These are phyloP conservation scores for Sporisorium scitamineum DNA, from an alignment of 1,284 basidiomycete species.

Conservation along the genomic window DNA sequence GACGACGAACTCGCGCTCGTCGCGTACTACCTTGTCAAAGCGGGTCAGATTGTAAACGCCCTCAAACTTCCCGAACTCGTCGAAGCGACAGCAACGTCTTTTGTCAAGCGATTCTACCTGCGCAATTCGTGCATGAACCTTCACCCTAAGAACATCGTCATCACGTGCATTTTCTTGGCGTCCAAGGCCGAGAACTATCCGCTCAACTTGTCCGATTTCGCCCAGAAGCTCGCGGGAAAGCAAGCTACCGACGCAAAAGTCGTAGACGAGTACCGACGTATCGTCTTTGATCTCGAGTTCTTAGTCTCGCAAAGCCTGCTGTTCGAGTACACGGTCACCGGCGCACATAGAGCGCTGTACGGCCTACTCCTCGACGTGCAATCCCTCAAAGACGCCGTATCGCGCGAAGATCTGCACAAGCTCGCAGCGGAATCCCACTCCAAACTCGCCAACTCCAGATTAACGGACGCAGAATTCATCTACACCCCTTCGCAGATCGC, in stretches of 20 bases:
- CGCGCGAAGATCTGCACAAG: constrained; percentile 40
- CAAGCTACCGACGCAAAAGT: constrained; percentile 77
- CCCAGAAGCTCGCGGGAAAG: constrained; percentile 68
- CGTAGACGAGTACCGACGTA: constrained; percentile 73
- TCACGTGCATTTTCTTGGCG: constrained; percentile 90
- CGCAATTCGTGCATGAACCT: constrained; percentile 99
- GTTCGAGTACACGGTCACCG: constrained; percentile 94
- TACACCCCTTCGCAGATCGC: constrained; percentile 94
- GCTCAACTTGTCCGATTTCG: constrained; percentile 86
- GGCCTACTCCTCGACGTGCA: constrained; percentile 92
- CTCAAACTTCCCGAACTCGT: constrained; percentile 91
- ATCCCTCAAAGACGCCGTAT: constrained; percentile 71
- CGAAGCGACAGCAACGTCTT: constrained; percentile 89
- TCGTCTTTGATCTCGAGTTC: constrained; percentile 93
- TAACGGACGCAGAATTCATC: constrained; percentile 91
- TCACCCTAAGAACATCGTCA: constrained; percentile 96
- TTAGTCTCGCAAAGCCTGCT: constrained; percentile 90
- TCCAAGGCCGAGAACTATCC: constrained; percentile 96
- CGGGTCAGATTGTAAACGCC: constrained; percentile 84
- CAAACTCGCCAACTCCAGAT: constrained; percentile 74
- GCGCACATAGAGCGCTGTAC: constrained; percentile 87
- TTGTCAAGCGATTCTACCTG: constrained; percentile 96
- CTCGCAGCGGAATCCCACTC: constrained; percentile 36
- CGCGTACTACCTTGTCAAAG: constrained; percentile 87
- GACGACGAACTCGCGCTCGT: constrained; percentile 89